Evolutionary conservation across 805 yeast genomes (phyloP).

Genomic region (Nakazawaea molendinolei): DNA sequence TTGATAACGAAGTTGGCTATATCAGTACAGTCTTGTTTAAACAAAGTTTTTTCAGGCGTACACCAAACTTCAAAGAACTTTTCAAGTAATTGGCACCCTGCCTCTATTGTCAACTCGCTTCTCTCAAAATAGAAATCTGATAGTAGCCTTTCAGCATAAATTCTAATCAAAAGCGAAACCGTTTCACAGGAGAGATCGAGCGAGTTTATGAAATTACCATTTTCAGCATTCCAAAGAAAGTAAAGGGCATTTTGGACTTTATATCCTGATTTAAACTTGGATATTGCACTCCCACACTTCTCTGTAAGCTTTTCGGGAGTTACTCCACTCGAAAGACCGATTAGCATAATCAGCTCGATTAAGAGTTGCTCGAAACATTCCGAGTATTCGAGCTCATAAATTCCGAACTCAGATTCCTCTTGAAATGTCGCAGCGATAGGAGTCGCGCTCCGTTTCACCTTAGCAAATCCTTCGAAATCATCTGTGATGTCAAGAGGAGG

Average conservation of each 20-base stretch:
- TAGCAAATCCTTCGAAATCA: too few relatives aligned
- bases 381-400: too few relatives aligned
- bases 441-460: too few relatives aligned
- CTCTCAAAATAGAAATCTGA: constrained; percentile 27
- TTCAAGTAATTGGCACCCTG: constrained; percentile 26
- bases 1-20: constrained; percentile 37
- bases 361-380: too few relatives aligned
- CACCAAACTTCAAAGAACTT: constrained; percentile 25
- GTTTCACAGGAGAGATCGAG: constrained; percentile 2
- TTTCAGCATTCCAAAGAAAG: background rate
- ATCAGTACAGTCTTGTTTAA: constrained; percentile 39
- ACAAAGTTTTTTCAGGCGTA: constrained; percentile 14
- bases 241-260: background rate
- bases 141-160: constrained; percentile 28
- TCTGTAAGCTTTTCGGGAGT: too few relatives aligned
- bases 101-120: constrained; percentile 30
- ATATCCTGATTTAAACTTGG: too few relatives aligned
- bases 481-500: too few relatives aligned
- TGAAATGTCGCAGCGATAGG: too few relatives aligned
- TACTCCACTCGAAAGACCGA: too few relatives aligned
- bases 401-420: too few relatives aligned
- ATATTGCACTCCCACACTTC: too few relatives aligned
- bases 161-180: constrained; percentile 18
- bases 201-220: background rate
- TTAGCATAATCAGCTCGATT: too few relatives aligned